phyloP scores from a whole-genome alignment of 176 grass and related monocot genomes.

The Oryza australiensis region DNA sequence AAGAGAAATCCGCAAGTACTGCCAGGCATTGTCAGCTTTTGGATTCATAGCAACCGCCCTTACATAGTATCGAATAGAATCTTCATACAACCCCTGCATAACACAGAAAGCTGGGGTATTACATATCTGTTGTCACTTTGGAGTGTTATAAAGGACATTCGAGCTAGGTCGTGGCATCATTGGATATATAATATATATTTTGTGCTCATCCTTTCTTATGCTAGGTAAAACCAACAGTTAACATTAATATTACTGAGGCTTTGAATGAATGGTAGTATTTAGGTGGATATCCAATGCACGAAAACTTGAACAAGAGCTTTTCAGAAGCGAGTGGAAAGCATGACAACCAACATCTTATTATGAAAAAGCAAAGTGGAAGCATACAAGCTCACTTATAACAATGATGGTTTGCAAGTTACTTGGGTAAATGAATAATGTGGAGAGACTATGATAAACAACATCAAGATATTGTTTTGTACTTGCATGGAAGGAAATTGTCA shows the following conservation, averaged over 20 bases:
- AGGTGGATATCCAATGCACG: background rate
- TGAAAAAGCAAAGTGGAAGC: background rate
- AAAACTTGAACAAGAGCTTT: background rate
- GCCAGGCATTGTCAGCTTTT: constrained; percentile 95
- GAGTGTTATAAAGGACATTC: background rate
- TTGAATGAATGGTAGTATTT: constrained; percentile 1
- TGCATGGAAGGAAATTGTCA: background rate
- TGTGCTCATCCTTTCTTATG: background rate
- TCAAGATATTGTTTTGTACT: background rate
- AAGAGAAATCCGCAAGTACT: constrained; percentile 86
- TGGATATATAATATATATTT: background rate
- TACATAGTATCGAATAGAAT: constrained; percentile 93
- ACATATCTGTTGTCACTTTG: background rate
- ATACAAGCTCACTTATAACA: background rate
- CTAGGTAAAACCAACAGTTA: background rate
- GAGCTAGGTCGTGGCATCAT: background rate
- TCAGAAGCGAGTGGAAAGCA: background rate
- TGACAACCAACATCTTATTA: constrained; percentile 7
- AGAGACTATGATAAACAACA: constrained; percentile 20
- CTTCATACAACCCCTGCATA: constrained; percentile 81
- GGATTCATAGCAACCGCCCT: constrained; percentile 93
- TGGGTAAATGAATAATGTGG: background rate
- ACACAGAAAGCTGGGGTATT: constrained; percentile 11
- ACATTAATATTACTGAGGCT: background rate
- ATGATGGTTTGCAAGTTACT: background rate